Evolutionary conservation across 1,139 yeast genomes (phyloP).

Genomic region (Protomyces lactucae-debilis): DNA sequence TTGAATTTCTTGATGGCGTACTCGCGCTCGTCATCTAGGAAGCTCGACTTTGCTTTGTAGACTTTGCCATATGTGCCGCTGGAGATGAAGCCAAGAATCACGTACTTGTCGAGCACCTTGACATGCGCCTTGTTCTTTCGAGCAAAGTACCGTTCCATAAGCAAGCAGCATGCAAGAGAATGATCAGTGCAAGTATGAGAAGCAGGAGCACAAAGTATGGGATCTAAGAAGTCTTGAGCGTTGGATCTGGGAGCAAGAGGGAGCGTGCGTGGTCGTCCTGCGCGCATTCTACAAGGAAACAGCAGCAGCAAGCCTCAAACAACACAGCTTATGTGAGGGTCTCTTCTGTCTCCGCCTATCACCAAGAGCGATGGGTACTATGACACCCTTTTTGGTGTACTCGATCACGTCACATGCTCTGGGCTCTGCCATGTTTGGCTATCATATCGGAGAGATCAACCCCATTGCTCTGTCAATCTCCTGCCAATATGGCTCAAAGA

Average conservation of each 20-base stretch:
- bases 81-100: slow-evolving; percentile 89
- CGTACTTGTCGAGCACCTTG: slow-evolving; percentile 75
- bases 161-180: background rate
- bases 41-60: slow-evolving; percentile 59
- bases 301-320: too few relatives aligned
- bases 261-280: too few relatives aligned
- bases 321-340: too few relatives aligned
- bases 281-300: too few relatives aligned
- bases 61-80: slow-evolving; percentile 98
- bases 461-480: slow-evolving; percentile 15
- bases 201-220: too few relatives aligned
- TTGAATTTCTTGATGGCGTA: slow-evolving; percentile 92
- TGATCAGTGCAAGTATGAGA: too few relatives aligned
- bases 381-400: slow-evolving; percentile 4
- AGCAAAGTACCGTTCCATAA: slow-evolving; percentile 20
- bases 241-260: too few relatives aligned
- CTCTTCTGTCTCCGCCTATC: too few relatives aligned
- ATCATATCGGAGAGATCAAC: slow-evolving; percentile 25
- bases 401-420: slow-evolving; percentile 32
- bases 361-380: background rate
- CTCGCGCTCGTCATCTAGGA: slow-evolving; percentile 24
- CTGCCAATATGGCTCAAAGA: slow-evolving; percentile 1
- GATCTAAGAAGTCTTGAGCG: too few relatives aligned
- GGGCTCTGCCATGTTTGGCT: slow-evolving; percentile 21
- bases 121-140: slow-evolving; percentile 66